phyloP scores from a whole-genome alignment of 176 grass and related monocot species.

The Sorghum bicolor region DNA sequence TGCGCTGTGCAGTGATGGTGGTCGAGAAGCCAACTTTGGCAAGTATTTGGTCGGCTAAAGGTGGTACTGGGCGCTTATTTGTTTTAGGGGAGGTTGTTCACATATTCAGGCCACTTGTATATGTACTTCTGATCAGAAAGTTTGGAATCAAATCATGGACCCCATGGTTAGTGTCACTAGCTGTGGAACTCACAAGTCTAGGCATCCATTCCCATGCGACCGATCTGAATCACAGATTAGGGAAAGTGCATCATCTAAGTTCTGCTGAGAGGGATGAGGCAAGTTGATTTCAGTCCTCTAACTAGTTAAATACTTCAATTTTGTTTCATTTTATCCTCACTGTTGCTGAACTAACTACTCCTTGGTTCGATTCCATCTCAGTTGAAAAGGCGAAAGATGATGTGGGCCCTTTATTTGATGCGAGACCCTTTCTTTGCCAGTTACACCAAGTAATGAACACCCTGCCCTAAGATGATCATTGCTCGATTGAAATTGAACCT shows the following conservation, averaged over 20 bases:
- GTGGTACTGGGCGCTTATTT: constrained; percentile 62
- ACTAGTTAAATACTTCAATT: neutral
- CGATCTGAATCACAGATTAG: constrained; percentile 39
- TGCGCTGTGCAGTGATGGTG: constrained; percentile 20
- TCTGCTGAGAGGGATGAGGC: constrained; percentile 84
- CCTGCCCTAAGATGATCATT: neutral
- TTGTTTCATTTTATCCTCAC: constrained; percentile 3
- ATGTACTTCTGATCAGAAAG: constrained; percentile 84
- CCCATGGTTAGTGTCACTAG: constrained; percentile 85
- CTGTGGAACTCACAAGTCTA: constrained; percentile 77
- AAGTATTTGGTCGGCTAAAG: constrained; percentile 73
- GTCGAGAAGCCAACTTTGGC: constrained; percentile 65
- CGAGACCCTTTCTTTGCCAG: constrained; percentile 41
- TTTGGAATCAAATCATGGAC: constrained; percentile 94
- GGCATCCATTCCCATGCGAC: constrained; percentile 68
- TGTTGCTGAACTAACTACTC: constrained; percentile 22
- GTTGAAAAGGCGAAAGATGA: constrained; percentile 49
- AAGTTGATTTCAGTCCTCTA: constrained; percentile 40
- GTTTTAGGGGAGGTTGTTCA: constrained; percentile 75
- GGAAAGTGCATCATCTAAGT: constrained; percentile 68
- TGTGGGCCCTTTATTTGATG: neutral
- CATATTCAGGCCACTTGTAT: constrained; percentile 85
- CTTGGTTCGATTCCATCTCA: constrained; percentile 35
- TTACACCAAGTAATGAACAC: constrained; percentile 63
- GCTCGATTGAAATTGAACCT: neutral